These are phyloP conservation scores for Stephania yunnanensis DNA, from an alignment of 164 flowering plant genomes.

Conservation along the genomic window DNA sequence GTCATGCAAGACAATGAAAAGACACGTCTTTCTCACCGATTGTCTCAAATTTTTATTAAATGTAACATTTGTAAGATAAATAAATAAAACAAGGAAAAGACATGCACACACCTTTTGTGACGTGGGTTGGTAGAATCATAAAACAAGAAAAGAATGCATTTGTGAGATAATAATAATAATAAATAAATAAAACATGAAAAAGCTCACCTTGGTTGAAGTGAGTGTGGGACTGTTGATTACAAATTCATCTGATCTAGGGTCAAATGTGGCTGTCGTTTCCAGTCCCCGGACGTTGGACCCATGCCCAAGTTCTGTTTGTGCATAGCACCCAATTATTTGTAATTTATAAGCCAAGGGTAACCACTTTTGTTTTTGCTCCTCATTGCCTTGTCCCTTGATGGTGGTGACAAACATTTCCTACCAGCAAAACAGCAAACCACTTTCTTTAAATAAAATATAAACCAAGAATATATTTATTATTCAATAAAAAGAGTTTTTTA, in stretches of 20 bases:
- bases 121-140: background rate
- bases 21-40: no score
- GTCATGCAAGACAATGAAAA: no score
- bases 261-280: conserved; percentile 97
- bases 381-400: conserved; percentile 91
- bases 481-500: no score
- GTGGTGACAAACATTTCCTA: conserved; percentile 96
- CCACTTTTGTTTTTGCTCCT: conserved; percentile 94
- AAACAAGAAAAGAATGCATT: background rate
- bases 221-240: conserved; percentile 83
- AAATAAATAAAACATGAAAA: background rate
- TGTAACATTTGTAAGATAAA: no score
- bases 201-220: conserved; percentile 90
- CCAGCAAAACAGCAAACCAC: background rate
- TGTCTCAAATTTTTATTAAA: no score
- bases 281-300: conserved; percentile 99
- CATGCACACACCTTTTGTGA: no score
- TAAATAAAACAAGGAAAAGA: no score
- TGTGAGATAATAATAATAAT: background rate
- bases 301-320: conserved; percentile 99
- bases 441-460: no score
- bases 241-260: conserved; percentile 80
- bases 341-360: conserved; percentile 81
- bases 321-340: conserved; percentile 98
- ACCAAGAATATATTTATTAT: no score